Conservation (phyloP, 441 rosid species). For the Croton setiger region DNA sequence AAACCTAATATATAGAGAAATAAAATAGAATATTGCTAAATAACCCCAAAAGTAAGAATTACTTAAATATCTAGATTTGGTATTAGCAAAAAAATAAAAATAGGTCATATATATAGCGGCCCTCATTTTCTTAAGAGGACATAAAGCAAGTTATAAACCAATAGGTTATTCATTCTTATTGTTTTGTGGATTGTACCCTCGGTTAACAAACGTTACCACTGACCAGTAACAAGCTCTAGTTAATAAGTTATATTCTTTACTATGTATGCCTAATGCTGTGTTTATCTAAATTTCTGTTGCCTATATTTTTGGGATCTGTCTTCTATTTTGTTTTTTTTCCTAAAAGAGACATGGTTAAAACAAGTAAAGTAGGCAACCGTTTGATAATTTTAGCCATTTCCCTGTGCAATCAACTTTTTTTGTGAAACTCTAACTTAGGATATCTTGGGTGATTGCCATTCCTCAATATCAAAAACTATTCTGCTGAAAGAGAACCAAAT, state of each 20-base stretch:
- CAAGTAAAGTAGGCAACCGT: background rate
- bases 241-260: background rate
- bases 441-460: background rate
- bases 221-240: background rate
- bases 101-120: background rate
- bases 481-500: background rate
- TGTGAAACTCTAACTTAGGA: background rate
- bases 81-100: no score
- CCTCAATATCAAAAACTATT: background rate
- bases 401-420: background rate
- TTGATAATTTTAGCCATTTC: slow-evolving; percentile 10
- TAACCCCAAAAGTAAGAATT: background rate
- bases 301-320: slow-evolving; percentile 10
- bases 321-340: slow-evolving; percentile 4
- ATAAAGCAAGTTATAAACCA: background rate
- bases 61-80: background rate
- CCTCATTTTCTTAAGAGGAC: background rate
- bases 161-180: background rate
- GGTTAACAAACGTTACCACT: background rate
- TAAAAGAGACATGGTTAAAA: slow-evolving; percentile 6
- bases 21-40: background rate
- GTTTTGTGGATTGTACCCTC: background rate
- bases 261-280: background rate
- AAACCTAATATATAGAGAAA: background rate
- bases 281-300: background rate